Evolutionary conservation across 2,329 filamentous ascomycete species (phyloP).

Genomic region (Colletotrichum ledebouriae): DNA sequence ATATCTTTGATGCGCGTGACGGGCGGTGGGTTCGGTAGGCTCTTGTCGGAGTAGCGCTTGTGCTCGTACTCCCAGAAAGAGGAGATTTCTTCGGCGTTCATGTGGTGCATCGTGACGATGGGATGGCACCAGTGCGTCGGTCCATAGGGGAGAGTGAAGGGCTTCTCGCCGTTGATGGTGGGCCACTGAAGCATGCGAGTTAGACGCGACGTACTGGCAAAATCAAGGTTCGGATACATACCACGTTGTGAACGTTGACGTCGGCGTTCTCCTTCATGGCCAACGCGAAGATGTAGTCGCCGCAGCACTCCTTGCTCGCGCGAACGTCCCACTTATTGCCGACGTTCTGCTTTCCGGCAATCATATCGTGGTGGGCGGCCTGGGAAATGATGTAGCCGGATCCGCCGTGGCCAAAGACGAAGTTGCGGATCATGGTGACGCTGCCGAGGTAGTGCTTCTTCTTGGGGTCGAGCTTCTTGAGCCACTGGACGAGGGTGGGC

Average conservation of each 20-base stretch:
- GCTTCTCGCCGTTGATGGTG: conserved; percentile 69
- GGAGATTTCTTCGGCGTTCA: conserved; percentile 63
- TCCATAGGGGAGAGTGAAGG: conserved; percentile 62
- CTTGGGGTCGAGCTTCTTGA: conserved; percentile 57
- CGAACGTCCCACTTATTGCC: conserved; percentile 61
- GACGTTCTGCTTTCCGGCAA: conserved; percentile 58
- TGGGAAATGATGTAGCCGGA: conserved; percentile 67
- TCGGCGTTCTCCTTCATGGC: conserved; percentile 61
- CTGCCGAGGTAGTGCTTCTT: conserved; percentile 65
- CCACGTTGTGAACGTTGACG: conserved; percentile 56
- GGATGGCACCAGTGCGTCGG: conserved; percentile 68
- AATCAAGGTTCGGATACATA: conserved; percentile 48
- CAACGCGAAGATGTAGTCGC: conserved; percentile 63
- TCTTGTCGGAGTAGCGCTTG: conserved; percentile 49
- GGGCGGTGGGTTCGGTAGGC: conserved; percentile 42
- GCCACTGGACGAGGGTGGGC: conserved; percentile 64
- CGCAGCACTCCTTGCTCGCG: conserved; percentile 61
- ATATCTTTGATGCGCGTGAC: conserved; percentile 62
- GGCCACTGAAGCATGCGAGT: conserved; percentile 57
- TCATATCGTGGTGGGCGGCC: conserved; percentile 62
- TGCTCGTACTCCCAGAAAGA: conserved; percentile 66
- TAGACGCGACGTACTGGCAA: not conserved
- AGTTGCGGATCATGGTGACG: conserved; percentile 56
- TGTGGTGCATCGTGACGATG: conserved; percentile 69
- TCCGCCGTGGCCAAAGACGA: conserved; percentile 68